Evolutionary conservation across 192 early-diverging fungal genomes (phyloP), one percentile per base, ranked within the genome.

Genomic region (Coemansia sp.): DNA sequence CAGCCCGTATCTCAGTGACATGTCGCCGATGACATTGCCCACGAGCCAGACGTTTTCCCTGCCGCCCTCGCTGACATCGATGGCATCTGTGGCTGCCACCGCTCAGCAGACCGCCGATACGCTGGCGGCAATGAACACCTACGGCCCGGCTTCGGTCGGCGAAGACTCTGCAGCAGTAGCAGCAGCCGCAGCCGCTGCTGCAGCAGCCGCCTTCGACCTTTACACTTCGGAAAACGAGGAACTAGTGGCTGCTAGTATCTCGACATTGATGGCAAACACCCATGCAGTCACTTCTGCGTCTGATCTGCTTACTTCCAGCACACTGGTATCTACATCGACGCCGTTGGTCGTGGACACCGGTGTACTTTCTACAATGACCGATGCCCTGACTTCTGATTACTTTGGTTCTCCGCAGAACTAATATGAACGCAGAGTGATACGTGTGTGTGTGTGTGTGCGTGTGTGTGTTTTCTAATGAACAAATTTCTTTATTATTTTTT

Each of bases 191-290:
- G 52, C 52, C 13, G 52, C 52, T 6, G 52, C 52, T 9, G 52
- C 57, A 54, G 27, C 63, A 30, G 47, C 24, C 1, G 63, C 69
- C 19, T 69, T 75, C 29, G 72, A 75, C 29, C 55, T 75, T 48
- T 75, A 75, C 55, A 66, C 67, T 9, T 61, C 72, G 20, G 72
- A 59, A 14, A 55, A 58, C 64, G 64, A 67, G 28, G 70, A 66
- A 8, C 49, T 74, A 19, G 62, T 75, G 9, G 67, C 73, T 28
- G 73, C 73, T 50, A 75, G 60, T 47, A 60, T 75, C 29, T 70
- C 67, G 42, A 60, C 68, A 10, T 47, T 69, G 19, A 70, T 75
- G 68, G 55, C 61, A 29, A 55, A 32, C 32, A 55, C 28, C 11
- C 54, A 55, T 24, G 61, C 52, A n/a, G 52, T 19, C 7, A 18